A percentile compares a stretch with the other conserved stretches of the same genome.
Evolutionary conservation across 306 rosid genomes (phyloP).

Genomic region (Vigna trinervia): DNA sequence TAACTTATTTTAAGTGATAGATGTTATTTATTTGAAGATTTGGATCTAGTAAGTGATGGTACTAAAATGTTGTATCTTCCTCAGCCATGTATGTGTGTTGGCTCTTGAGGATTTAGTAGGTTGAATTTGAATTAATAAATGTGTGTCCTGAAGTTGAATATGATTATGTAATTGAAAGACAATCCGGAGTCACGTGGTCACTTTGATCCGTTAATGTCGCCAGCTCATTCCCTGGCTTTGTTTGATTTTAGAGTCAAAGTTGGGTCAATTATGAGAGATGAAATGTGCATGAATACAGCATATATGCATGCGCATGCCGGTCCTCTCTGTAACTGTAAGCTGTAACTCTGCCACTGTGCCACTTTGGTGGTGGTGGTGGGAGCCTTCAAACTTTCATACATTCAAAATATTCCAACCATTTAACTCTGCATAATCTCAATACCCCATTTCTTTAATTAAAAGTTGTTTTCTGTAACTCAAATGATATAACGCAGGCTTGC

Average conservation of each 20-base stretch:
- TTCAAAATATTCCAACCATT: conserved; percentile 16
- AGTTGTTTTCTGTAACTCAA: conserved; percentile 47
- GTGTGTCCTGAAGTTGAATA: not conserved
- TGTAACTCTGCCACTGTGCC: conserved; percentile 45
- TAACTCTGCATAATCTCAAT: conserved; percentile 2
- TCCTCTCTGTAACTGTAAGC: conserved; percentile 48
- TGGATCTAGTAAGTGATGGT: too few relatives aligned
- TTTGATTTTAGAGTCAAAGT: conserved; percentile 64
- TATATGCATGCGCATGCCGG: conserved; percentile 23
- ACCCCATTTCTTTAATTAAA: conserved; percentile 9
- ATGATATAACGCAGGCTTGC: not conserved
- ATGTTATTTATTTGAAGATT: too few relatives aligned
- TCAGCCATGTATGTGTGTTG: too few relatives aligned
- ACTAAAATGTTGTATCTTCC: too few relatives aligned
- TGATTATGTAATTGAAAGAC: conserved; percentile 9
- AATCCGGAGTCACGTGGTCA: conserved; percentile 61
- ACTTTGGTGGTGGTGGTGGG: conserved; percentile 35
- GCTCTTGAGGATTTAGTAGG: not conserved
- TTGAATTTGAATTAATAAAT: not conserved
- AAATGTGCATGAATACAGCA: conserved; percentile 44
- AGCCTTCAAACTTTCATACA: conserved; percentile 32
- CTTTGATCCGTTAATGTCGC: conserved; percentile 67
- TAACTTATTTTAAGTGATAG: too few relatives aligned
- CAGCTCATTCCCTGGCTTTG: conserved; percentile 64
- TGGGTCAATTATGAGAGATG: conserved; percentile 57